Percentiles rank a stretch among this genome's conserved stretches.
phyloP scores from a whole-genome alignment of 768 basidiomycete species.

The Zangia roseola region DNA sequence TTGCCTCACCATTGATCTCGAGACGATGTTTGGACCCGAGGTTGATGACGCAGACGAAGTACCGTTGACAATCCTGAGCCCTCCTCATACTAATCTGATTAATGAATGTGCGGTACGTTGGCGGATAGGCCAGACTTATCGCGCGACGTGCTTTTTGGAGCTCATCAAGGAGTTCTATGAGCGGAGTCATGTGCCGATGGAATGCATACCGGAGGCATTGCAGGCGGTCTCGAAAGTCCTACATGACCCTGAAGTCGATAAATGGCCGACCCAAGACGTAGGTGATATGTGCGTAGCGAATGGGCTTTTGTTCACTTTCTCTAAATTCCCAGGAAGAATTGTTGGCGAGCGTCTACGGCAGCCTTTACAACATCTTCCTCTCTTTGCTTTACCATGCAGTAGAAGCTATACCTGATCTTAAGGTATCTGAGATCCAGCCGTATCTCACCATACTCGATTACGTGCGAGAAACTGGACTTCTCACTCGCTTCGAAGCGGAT shows the following conservation, averaged over 20 bases:
- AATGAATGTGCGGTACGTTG: constrained; percentile 88
- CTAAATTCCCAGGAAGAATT: constrained; percentile 54
- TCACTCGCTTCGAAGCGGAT: constrained; percentile 75
- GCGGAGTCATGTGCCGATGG: constrained; percentile 86
- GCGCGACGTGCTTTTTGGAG: constrained; percentile 78
- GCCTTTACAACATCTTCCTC: constrained; percentile 84
- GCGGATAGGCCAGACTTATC: constrained; percentile 81
- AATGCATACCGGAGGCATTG: constrained; percentile 91
- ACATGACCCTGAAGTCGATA: constrained; percentile 65
- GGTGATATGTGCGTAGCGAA: constrained; percentile 31
- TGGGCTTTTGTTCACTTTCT: constrained; percentile 4
- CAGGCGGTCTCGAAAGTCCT: constrained; percentile 68
- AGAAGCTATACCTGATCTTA: constrained; percentile 72
- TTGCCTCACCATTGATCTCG: constrained; percentile 82
- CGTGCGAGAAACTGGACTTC: constrained; percentile 64
- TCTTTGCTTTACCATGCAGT: constrained; percentile 81
- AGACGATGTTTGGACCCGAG: constrained; percentile 84
- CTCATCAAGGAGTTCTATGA: constrained; percentile 86
- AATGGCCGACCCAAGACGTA: constrained; percentile 85
- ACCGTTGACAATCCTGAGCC: constrained; percentile 84
- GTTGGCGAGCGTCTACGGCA: constrained; percentile 63
- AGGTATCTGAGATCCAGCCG: constrained; percentile 64
- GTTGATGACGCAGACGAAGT: constrained; percentile 97
- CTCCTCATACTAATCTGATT: constrained; percentile 75
- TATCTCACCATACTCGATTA: constrained; percentile 69